Conservation (phyloP, 371 early-diverging fungal species). For the Choanephora cucurbitarum region DNA sequence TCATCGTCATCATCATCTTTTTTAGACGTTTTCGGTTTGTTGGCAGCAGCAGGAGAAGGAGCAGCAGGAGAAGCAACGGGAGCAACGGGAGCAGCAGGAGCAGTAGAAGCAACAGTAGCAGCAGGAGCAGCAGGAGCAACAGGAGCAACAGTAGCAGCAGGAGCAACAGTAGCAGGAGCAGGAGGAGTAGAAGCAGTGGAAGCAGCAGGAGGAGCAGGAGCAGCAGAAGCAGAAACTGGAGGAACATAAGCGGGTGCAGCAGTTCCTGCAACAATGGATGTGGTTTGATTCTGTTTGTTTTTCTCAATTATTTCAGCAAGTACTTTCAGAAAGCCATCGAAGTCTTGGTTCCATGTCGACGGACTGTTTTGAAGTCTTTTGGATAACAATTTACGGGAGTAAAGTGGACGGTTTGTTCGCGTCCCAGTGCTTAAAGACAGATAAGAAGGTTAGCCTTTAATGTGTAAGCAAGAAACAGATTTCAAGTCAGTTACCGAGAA, state of each 20-base stretch:
- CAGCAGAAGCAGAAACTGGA: not conserved
- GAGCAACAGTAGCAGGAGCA: not conserved
- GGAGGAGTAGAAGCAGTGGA: not conserved
- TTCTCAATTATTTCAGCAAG: not conserved
- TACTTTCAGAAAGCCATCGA: not conserved
- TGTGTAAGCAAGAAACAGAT: not conserved
- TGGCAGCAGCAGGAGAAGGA: not conserved
- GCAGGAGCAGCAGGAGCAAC: not conserved
- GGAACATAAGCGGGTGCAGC: not conserved
- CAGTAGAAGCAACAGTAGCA: not conserved
- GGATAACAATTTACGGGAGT: not conserved
- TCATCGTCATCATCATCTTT: constrained; percentile 10
- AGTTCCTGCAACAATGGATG: not conserved
- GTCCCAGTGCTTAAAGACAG: not conserved
- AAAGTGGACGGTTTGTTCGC: not conserved
- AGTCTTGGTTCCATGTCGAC: not conserved
- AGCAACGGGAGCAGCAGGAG: not conserved
- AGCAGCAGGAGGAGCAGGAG: not conserved
- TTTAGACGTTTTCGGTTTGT: not conserved
- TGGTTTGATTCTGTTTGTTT: not conserved
- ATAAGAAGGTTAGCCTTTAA: not conserved
- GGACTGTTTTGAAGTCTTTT: not conserved
- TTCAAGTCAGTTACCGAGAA: not conserved
- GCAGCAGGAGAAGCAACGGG: too few relatives aligned
- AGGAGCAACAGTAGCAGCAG: not conserved